A percentile compares a stretch with the other conserved stretches of the same genome.
Evolutionary conservation across 2,329 filamentous ascomycete genomes (phyloP).

Genomic region (Pseudocercospora musae): DNA sequence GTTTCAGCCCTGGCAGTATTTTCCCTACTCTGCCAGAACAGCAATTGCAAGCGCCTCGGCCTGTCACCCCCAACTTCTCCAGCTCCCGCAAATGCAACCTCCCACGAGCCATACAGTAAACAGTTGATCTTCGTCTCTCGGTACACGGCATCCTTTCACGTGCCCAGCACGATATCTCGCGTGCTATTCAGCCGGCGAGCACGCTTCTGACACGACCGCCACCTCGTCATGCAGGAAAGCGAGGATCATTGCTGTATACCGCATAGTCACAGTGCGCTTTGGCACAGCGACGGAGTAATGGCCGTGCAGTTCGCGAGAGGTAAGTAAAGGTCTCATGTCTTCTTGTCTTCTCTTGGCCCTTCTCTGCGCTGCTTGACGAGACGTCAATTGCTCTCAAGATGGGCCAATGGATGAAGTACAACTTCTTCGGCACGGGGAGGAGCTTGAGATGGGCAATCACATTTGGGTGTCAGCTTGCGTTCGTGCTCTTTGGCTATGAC

Average conservation of each 20-base stretch:
- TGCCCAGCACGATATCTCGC: neutral
- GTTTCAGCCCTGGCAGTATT: no score
- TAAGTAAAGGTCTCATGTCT: neutral
- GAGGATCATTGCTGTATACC: slow-evolving; percentile 12
- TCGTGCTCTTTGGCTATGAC: slow-evolving; percentile 33
- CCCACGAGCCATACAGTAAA: neutral
- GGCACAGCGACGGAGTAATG: neutral
- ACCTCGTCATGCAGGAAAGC: slow-evolving; percentile 10
- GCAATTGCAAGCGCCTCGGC: slow-evolving; percentile 6
- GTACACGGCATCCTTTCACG: neutral
- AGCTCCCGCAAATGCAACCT: neutral
- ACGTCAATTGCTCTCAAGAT: neutral
- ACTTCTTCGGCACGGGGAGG: slow-evolving; percentile 32
- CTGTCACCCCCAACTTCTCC: neutral
- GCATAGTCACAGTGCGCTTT: neutral
- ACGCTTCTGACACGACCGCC: neutral
- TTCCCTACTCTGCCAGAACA: neutral
- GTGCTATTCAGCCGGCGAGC: slow-evolving; percentile 10
- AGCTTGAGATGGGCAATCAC: slow-evolving; percentile 32
- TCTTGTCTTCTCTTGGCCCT: neutral
- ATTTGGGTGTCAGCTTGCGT: slow-evolving; percentile 32
- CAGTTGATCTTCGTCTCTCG: neutral
- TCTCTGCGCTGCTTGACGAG: neutral
- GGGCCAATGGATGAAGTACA: slow-evolving; percentile 22
- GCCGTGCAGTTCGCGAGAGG: neutral